Percentiles rank a stretch among this genome's conserved stretches.
Evolutionary conservation across 768 basidiomycete genomes (phyloP).

Genomic region (Mrakia gelida): DNA sequence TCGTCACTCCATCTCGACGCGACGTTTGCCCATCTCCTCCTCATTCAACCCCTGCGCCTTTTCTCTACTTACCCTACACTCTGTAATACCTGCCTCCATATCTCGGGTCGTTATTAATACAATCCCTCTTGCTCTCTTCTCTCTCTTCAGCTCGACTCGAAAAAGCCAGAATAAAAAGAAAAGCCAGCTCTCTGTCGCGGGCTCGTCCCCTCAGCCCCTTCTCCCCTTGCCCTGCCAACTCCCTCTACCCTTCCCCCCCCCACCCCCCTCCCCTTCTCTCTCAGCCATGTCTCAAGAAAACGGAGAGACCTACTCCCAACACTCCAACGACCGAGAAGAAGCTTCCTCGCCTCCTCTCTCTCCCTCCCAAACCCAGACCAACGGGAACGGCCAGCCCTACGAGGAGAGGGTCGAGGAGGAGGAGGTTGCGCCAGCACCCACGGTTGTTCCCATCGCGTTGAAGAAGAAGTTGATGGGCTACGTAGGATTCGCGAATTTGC

Average conservation of each 20-base stretch:
- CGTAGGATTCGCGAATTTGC: slow-evolving; percentile 76
- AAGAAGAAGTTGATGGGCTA: slow-evolving; percentile 44
- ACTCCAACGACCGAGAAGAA: not conserved
- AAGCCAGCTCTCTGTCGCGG: too few relatives aligned
- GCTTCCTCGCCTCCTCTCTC: not conserved
- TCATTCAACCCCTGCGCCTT: too few relatives aligned
- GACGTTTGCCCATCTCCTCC: not conserved
- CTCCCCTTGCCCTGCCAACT: not conserved
- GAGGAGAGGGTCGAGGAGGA: not conserved
- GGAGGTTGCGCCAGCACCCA: too few relatives aligned
- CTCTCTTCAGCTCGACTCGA: not conserved
- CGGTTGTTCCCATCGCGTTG: not conserved
- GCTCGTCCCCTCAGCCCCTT: too few relatives aligned
- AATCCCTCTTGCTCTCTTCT: too few relatives aligned
- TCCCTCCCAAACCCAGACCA: not conserved
- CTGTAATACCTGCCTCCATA: not conserved
- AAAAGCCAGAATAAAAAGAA: not conserved
- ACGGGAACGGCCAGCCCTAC: not conserved
- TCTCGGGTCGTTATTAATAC: not conserved
- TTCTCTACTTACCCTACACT: not conserved
- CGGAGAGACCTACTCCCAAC: not conserved
- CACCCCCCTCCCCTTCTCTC: not conserved
- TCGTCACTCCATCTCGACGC: not conserved
- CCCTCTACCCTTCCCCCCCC: not conserved
- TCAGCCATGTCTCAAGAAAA: not conserved